Evolutionary conservation across 1,284 basidiomycete species (phyloP).

Genomic region (Afroboletus lepidellus): DNA sequence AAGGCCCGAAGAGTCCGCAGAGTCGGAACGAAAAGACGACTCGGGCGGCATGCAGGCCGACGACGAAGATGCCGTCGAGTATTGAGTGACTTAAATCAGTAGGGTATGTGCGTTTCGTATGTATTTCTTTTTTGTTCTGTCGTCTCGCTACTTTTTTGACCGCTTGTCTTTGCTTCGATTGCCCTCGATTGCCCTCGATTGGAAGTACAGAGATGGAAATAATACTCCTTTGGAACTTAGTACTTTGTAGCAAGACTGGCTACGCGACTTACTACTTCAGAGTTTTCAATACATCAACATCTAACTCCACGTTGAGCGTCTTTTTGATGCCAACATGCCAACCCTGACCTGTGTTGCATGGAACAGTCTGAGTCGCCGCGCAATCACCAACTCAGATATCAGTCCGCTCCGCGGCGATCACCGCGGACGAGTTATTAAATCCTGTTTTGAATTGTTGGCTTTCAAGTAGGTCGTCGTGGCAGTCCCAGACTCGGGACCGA

Average conservation of each 20-base stretch:
- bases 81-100: constrained; percentile 34
- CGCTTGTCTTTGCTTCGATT: constrained; percentile 12
- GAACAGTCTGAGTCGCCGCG: neutral
- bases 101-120: constrained; percentile 31
- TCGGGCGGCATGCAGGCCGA: constrained; percentile 44
- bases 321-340: too few relatives aligned
- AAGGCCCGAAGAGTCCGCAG: constrained; percentile 37
- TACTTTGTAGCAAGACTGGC: neutral
- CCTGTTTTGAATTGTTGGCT: constrained; percentile 8
- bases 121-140: constrained; percentile 20
- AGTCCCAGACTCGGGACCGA: constrained; percentile 13
- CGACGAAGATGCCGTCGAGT: constrained; percentile 62
- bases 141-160: constrained; percentile 22
- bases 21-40: constrained; percentile 44
- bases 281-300: too few relatives aligned
- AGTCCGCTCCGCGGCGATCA: constrained; percentile 14
- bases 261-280: too few relatives aligned
- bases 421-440: constrained; percentile 7
- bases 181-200: constrained; percentile 9
- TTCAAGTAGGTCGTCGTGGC: constrained; percentile 1
- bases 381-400: constrained; percentile 17
- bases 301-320: too few relatives aligned
- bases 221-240: neutral
- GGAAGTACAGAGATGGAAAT: neutral
- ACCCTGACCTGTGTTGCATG: too few relatives aligned